Evolutionary conservation across 768 basidiomycete genomes (phyloP).

Genomic region (Trametes cingulata): DNA sequence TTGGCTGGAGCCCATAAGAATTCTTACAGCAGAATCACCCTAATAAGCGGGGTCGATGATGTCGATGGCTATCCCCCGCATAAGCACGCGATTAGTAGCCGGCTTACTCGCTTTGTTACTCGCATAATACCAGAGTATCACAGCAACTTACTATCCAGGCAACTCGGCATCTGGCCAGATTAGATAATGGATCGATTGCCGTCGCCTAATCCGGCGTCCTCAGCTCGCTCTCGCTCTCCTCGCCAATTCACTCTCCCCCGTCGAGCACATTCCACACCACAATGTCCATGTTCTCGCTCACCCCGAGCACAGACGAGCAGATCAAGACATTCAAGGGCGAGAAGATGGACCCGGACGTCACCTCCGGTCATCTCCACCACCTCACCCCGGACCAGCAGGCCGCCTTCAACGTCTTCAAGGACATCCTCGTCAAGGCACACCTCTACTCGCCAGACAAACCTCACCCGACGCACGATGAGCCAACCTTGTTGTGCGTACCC

Average conservation of each 20-base stretch:
- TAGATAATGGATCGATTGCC: too few species aligned
- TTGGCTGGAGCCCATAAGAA: too few species aligned
- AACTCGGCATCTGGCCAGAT: too few species aligned
- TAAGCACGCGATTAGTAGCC: too few species aligned
- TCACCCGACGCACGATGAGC: conserved; percentile 52
- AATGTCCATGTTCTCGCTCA: conserved; percentile 15
- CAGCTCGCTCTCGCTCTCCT: not conserved
- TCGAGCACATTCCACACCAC: not conserved
- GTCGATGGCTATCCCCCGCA: too few species aligned
- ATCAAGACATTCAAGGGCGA: conserved; percentile 12
- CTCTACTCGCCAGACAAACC: conserved; percentile 47
- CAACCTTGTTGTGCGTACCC: conserved; percentile 44
- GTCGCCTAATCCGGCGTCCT: not conserved
- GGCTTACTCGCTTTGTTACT: not conserved
- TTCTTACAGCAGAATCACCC: too few species aligned
- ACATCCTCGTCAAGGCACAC: conserved; percentile 46
- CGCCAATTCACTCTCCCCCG: not conserved
- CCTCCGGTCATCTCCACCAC: conserved; percentile 56
- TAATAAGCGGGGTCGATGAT: too few species aligned
- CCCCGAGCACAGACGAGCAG: not conserved
- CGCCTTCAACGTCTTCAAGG: conserved; percentile 55
- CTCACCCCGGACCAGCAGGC: conserved; percentile 51
- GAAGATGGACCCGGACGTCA: conserved; percentile 25
- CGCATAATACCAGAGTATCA: too few species aligned
- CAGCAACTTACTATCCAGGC: too few species aligned